Conservation (phyloP, 2,329 filamentous ascomycete species). For the Neurospora sp. region DNA sequence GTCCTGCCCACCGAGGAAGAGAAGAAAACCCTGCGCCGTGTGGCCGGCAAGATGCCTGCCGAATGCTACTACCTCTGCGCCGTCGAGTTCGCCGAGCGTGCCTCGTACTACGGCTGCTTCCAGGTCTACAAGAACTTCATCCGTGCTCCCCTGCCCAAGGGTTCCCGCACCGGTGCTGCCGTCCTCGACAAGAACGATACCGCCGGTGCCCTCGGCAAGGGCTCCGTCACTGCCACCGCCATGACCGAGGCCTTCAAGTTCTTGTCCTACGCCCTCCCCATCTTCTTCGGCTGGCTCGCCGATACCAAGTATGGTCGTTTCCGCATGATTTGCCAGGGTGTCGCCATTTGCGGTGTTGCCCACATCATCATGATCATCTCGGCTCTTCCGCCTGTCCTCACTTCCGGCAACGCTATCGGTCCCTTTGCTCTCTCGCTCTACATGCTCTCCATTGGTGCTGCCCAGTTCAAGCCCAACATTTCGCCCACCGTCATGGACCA, state of each 20-base stretch:
- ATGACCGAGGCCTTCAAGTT: slow-evolving; percentile 45
- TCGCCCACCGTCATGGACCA: slow-evolving; percentile 59
- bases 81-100: slow-evolving; percentile 50
- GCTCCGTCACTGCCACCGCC: slow-evolving; percentile 40
- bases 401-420: slow-evolving; percentile 35
- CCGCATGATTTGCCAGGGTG: slow-evolving; percentile 60
- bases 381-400: slow-evolving; percentile 36
- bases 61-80: slow-evolving; percentile 45
- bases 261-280: slow-evolving; percentile 45
- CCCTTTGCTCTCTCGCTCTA: slow-evolving; percentile 53
- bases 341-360: slow-evolving; percentile 55
- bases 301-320: slow-evolving; percentile 63
- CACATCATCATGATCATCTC: slow-evolving; percentile 58
- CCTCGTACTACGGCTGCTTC: slow-evolving; percentile 48
- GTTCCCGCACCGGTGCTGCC: slow-evolving; percentile 33
- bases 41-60: slow-evolving; percentile 40
- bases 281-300: slow-evolving; percentile 46
- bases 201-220: slow-evolving; percentile 50
- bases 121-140: slow-evolving; percentile 51
- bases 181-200: slow-evolving; percentile 32
- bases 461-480: slow-evolving; percentile 62
- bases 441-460: slow-evolving; percentile 49
- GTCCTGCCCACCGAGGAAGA: slow-evolving; percentile 45
- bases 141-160: slow-evolving; percentile 48
- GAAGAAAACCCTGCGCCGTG: slow-evolving; percentile 37